phyloP scores from a whole-genome alignment of 2,329 filamentous ascomycete species.

The Neoascochyta sp. region DNA sequence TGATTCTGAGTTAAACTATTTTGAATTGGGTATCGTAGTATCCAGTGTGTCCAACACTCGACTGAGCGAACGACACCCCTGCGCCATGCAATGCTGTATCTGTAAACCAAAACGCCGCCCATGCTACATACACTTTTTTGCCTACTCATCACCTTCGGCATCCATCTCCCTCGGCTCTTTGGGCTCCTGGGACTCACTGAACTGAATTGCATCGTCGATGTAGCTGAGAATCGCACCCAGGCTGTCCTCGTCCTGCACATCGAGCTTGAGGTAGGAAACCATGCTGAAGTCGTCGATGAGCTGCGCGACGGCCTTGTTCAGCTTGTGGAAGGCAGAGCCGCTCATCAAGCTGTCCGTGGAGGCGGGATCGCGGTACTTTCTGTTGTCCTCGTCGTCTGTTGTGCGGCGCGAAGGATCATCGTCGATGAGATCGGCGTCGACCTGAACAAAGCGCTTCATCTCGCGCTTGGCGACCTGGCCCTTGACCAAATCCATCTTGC shows the following conservation, averaged over 20 bases:
- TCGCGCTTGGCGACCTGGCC: conserved; percentile 84
- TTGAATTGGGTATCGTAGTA: not conserved
- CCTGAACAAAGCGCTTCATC: conserved; percentile 83
- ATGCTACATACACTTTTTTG: conserved; percentile 3
- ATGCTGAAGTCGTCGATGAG: conserved; percentile 97
- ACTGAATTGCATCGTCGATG: conserved; percentile 92
- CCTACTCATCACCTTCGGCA: conserved; percentile 8
- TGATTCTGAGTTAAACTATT: no score
- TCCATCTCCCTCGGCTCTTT: conserved; percentile 62
- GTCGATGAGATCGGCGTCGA: conserved; percentile 76
- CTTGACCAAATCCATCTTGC: conserved; percentile 96
- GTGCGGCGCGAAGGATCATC: conserved; percentile 62
- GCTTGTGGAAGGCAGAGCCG: conserved; percentile 72
- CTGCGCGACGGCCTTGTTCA: conserved; percentile 84
- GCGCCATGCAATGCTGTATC: conserved; percentile 6
- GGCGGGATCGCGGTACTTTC: conserved; percentile 57
- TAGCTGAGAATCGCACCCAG: conserved; percentile 80
- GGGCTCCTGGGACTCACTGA: conserved; percentile 88
- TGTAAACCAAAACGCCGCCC: conserved; percentile 5
- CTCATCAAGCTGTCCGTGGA: conserved; percentile 70
- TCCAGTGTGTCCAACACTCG: not conserved
- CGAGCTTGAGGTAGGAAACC: conserved; percentile 89
- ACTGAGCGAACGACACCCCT: not conserved
- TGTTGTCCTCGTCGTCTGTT: conserved; percentile 46
- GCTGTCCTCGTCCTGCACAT: conserved; percentile 89